A percentile compares a stretch with the other conserved stretches of the same genome.
phyloP scores from a whole-genome alignment of 2,329 filamentous ascomycete genomes.

The Myriangium duriaei region DNA sequence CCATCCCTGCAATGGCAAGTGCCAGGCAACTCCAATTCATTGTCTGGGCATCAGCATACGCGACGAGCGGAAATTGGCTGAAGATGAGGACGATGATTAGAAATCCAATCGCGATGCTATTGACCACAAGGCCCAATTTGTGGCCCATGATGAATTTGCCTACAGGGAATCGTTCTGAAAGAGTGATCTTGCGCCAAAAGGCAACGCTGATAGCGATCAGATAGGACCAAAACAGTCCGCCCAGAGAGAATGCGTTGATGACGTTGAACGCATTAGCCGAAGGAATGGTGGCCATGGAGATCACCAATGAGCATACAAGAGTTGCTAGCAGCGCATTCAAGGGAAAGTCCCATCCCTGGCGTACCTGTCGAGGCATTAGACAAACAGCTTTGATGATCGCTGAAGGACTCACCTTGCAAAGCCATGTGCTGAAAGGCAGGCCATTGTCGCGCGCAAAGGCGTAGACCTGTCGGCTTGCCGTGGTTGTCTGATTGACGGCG shows the following conservation, averaged over 20 bases:
- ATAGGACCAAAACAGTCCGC: conserved; percentile 29
- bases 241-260: conserved; percentile 28
- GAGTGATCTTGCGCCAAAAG: conserved; percentile 12
- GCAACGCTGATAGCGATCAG: conserved; percentile 26
- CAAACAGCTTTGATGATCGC: background rate
- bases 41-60: conserved; percentile 1
- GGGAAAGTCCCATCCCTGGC: conserved; percentile 14
- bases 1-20: conserved; percentile 1
- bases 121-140: conserved; percentile 26
- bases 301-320: conserved; percentile 16
- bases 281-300: conserved; percentile 24
- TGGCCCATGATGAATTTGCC: conserved; percentile 17
- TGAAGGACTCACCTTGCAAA: conserved; percentile 13
- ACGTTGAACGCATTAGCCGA: conserved; percentile 31
- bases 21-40: conserved; percentile 9
- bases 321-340: conserved; percentile 18
- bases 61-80: conserved; percentile 30
- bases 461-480: conserved; percentile 25
- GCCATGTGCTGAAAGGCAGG: conserved; percentile 22
- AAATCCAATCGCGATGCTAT: conserved; percentile 27
- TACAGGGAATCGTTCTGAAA: background rate
- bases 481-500: conserved; percentile 16
- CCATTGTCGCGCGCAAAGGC: conserved; percentile 32
- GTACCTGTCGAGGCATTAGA: conserved; percentile 1
- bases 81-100: conserved; percentile 37